phyloP scores from a whole-genome alignment of 2,329 filamentous ascomycete genomes.

The Davidsoniella eucalypti region DNA sequence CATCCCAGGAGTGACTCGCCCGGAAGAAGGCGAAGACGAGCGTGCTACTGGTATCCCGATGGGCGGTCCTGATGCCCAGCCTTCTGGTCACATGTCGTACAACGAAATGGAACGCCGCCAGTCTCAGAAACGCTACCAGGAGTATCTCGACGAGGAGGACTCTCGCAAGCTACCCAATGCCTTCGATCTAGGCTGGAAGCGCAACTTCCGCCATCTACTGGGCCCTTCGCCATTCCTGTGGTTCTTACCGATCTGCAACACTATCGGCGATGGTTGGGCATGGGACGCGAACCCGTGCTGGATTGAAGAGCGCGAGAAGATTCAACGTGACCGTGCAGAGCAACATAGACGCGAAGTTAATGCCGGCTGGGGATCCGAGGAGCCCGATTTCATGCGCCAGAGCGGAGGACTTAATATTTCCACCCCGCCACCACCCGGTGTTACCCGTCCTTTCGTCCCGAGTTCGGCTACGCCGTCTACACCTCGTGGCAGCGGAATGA shows the following conservation, averaged over 20 bases:
- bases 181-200: conserved; percentile 74
- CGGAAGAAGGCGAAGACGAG: conserved; percentile 61
- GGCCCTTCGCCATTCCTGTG: conserved; percentile 58
- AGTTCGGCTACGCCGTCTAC: conserved; percentile 13
- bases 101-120: conserved; percentile 39
- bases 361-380: conserved; percentile 46
- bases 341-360: conserved; percentile 47
- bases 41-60: conserved; percentile 15
- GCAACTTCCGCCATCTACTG: conserved; percentile 69
- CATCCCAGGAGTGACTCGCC: conserved; percentile 61
- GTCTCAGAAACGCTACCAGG: conserved; percentile 38
- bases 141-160: conserved; percentile 81
- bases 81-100: conserved; percentile 33
- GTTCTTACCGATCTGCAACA: conserved; percentile 68
- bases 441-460: conserved; percentile 18
- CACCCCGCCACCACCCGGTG: conserved; percentile 16
- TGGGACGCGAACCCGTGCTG: conserved; percentile 81
- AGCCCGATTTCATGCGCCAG: conserved; percentile 14
- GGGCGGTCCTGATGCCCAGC: conserved; percentile 20
- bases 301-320: conserved; percentile 50
- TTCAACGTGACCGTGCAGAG: conserved; percentile 39
- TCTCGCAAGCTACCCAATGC: conserved; percentile 78
- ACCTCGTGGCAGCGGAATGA: conserved; percentile 13
- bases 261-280: conserved; percentile 79
- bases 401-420: conserved; percentile 12